Conservation (phyloP, 148 eudicot genomes). For the Arctostaphylos glauca region DNA sequence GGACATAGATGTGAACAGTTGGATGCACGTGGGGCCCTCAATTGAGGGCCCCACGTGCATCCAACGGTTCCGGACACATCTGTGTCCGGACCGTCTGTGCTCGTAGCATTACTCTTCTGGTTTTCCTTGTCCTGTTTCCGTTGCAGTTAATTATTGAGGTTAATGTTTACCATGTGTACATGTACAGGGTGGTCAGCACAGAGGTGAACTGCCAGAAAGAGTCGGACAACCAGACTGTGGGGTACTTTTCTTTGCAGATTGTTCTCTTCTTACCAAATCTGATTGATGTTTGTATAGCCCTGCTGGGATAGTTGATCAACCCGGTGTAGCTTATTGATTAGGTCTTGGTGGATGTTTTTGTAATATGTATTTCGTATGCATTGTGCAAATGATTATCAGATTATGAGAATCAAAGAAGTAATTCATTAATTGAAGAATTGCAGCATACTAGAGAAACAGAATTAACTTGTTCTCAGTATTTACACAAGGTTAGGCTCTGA, state of each 20-base stretch:
- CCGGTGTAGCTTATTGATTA: not conserved
- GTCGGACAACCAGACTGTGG: constrained; percentile 70
- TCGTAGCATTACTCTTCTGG: not conserved
- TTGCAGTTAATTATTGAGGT: not conserved
- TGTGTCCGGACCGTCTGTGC: too few species aligned
- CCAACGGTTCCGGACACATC: too few species aligned
- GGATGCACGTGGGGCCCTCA: too few species aligned
- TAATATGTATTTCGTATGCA: not conserved
- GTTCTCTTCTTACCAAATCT: not conserved
- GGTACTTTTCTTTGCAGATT: constrained; percentile 34
- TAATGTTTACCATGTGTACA: not conserved
- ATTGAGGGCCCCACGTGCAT: too few species aligned
- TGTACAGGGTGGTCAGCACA: constrained; percentile 26
- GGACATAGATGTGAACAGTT: too few species aligned
- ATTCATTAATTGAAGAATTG: not conserved
- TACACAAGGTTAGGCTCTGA: not conserved
- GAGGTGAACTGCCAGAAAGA: constrained; percentile 60
- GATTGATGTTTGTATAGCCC: not conserved
- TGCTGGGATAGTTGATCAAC: not conserved
- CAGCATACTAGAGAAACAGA: not conserved
- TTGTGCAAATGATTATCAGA: not conserved
- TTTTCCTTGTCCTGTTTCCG: not conserved
- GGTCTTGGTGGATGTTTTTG: not conserved
- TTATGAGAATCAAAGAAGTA: not conserved
- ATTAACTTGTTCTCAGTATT: not conserved